Conservation (phyloP, 768 basidiomycete species). For the Trametes coccinea region DNA sequence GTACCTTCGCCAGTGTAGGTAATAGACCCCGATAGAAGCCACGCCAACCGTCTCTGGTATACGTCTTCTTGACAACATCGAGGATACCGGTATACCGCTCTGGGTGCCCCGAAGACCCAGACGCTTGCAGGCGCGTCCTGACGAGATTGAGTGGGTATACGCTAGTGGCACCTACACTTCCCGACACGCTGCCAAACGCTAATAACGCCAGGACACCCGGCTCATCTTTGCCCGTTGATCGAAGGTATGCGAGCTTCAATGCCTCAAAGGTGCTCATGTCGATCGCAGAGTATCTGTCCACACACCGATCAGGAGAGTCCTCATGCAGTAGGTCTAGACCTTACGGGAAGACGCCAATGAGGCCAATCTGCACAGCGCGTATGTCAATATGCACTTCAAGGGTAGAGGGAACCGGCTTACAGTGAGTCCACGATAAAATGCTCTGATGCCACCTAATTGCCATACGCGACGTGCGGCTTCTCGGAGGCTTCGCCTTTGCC, state of each 20-base stretch:
- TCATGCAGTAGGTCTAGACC: slow-evolving; percentile 28
- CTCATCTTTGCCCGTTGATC: slow-evolving; percentile 85
- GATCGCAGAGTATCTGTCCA: slow-evolving; percentile 80
- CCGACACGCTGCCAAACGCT: slow-evolving; percentile 90
- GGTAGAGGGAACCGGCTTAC: slow-evolving; percentile 48
- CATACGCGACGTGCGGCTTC: slow-evolving; percentile 74
- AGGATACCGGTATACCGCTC: slow-evolving; percentile 84
- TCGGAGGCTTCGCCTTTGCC: slow-evolving; percentile 55
- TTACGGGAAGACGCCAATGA: slow-evolving; percentile 95
- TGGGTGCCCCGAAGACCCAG: slow-evolving; percentile 93
- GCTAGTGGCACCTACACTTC: slow-evolving; percentile 89
- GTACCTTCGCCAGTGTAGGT: slow-evolving; percentile 89
- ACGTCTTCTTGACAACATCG: slow-evolving; percentile 83
- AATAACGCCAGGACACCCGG: slow-evolving; percentile 86
- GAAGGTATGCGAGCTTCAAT: slow-evolving; percentile 85
- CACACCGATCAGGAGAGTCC: not conserved
- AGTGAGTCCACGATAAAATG: slow-evolving; percentile 88
- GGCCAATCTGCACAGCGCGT: slow-evolving; percentile 67
- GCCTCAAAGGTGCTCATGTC: slow-evolving; percentile 98
- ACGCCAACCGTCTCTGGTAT: slow-evolving; percentile 84
- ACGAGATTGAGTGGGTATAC: slow-evolving; percentile 94
- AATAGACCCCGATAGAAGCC: slow-evolving; percentile 93
- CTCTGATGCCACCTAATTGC: slow-evolving; percentile 72
- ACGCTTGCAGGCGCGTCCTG: slow-evolving; percentile 93
- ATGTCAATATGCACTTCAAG: slow-evolving; percentile 15